Percentiles rank a stretch among this genome's conserved stretches.
Evolutionary conservation across 345 rosid species (phyloP).

Genomic region (Fremontodendron californicum): DNA sequence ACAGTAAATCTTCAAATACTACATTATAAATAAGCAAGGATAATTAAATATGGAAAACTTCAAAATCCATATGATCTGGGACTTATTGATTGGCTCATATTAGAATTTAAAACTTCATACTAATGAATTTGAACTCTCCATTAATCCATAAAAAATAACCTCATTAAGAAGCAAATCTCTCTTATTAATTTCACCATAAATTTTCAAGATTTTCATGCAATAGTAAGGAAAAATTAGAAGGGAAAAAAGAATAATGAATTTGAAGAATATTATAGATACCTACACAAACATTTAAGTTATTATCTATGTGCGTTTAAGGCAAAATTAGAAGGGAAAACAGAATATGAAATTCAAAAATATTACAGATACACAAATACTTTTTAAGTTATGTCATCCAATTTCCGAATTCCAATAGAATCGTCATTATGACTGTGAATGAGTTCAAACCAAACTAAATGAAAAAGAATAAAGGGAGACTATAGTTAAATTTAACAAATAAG

Average conservation of each 20-base stretch:
- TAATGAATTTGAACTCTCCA: not conserved
- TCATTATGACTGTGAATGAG: not conserved
- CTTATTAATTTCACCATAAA: not conserved
- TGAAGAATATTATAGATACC: not conserved
- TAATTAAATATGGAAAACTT: not conserved
- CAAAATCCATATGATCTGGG: not conserved
- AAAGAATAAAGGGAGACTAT: not conserved
- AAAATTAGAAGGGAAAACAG: not conserved
- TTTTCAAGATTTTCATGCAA: not conserved
- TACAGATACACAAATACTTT: no score
- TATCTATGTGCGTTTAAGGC: not conserved
- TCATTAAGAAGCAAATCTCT: not conserved
- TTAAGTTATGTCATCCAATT: not conserved
- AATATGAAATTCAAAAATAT: not conserved
- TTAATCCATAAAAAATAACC: not conserved
- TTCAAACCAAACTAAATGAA: not conserved
- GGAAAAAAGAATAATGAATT: not conserved
- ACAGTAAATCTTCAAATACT: not conserved
- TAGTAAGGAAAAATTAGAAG: not conserved
- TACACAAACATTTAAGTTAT: not conserved
- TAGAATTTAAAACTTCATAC: not conserved
- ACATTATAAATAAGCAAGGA: not conserved
- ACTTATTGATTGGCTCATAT: not conserved
- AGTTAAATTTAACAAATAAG: constrained; percentile 5
- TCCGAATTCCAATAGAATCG: constrained; percentile 14